phyloP scores from a whole-genome alignment of 1,284 basidiomycete species.

The Puccinia horiana region DNA sequence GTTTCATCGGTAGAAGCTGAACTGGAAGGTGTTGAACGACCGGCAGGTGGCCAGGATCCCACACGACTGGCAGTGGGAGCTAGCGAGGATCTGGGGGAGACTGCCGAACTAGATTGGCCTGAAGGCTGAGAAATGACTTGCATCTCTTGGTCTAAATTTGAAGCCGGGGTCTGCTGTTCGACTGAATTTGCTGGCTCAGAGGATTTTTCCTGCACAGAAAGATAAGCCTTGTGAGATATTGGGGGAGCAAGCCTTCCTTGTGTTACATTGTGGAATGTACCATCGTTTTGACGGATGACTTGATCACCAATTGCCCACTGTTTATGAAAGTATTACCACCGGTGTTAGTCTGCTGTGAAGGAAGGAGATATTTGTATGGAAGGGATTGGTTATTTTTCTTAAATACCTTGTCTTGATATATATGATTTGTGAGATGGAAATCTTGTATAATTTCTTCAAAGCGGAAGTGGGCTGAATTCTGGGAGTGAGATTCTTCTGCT shows the following conservation, averaged over 20 bases:
- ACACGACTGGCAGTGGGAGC: neutral
- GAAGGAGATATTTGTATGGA: too few relatives aligned
- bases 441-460: slow-evolving; percentile 24
- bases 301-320: slow-evolving; percentile 37
- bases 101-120: neutral
- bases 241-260: neutral
- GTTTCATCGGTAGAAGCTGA: slow-evolving; percentile 8
- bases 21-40: neutral
- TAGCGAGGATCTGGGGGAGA: neutral
- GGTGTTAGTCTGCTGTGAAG: neutral
- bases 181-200: neutral
- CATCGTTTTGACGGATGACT: slow-evolving; percentile 13
- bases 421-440: slow-evolving; percentile 19
- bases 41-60: slow-evolving; percentile 14
- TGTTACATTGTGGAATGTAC: slow-evolving; percentile 5
- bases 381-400: too few relatives aligned
- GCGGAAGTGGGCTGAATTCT: neutral
- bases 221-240: neutral
- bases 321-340: neutral
- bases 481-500: neutral
- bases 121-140: neutral
- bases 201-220: neutral
- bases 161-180: neutral
- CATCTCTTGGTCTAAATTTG: neutral
- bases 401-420: slow-evolving; percentile 34